Evolutionary conservation across 768 basidiomycete genomes (phyloP).

Genomic region (Leucosporidium yakuticum): DNA sequence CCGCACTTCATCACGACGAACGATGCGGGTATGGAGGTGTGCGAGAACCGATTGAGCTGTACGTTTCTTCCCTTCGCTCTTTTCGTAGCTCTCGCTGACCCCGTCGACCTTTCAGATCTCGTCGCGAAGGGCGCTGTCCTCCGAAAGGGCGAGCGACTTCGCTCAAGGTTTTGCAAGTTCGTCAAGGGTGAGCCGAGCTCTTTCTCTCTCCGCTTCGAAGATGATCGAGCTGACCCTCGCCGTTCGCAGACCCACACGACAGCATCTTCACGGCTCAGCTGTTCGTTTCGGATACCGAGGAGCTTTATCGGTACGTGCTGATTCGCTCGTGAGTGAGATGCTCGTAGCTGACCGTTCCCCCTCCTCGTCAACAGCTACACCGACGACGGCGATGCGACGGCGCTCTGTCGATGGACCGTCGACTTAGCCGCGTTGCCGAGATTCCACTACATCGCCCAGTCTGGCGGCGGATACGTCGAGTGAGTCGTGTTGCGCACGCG

Average conservation of each 20-base stretch:
- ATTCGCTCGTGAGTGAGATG: not conserved
- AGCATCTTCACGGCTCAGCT: conserved; percentile 73
- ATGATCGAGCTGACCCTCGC: not conserved
- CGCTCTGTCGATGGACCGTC: conserved; percentile 61
- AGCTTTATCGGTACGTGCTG: conserved; percentile 22
- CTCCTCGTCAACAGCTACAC: conserved; percentile 74
- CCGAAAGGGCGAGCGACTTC: conserved; percentile 74
- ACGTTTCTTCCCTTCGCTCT: conserved; percentile 3
- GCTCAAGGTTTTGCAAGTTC: conserved; percentile 66
- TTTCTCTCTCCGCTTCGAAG: not conserved
- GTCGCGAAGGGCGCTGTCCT: conserved; percentile 80
- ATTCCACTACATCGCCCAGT: conserved; percentile 46
- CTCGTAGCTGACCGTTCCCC: conserved; percentile 51
- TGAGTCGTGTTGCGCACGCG: not conserved
- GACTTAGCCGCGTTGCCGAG: conserved; percentile 70
- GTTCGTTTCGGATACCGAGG: conserved; percentile 44
- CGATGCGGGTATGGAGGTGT: conserved; percentile 67
- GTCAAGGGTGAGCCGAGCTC: conserved; percentile 2
- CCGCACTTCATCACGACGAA: conserved; percentile 77
- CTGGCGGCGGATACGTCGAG: conserved; percentile 31
- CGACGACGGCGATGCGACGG: conserved; percentile 53
- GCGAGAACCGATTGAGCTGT: conserved; percentile 66
- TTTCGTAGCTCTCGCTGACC: not conserved
- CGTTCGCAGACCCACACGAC: conserved; percentile 48
- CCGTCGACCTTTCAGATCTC: conserved; percentile 50